Evolutionary conservation across 176 grass and related monocot genomes (phyloP).

Genomic region (Eragrostis nindensis): DNA sequence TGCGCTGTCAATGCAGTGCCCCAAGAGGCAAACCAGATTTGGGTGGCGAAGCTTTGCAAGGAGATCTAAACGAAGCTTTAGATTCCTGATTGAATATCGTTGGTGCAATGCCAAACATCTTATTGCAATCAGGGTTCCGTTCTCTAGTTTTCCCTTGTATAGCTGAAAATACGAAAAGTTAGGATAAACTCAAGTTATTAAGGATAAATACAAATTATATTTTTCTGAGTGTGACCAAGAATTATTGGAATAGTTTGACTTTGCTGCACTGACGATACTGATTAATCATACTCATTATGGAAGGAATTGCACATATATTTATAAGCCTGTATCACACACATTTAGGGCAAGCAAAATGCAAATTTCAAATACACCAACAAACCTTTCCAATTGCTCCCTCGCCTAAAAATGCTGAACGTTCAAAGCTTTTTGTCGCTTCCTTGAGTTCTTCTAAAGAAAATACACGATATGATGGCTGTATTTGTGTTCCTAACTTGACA

Average conservation of each 20-base stretch:
- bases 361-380: slow-evolving; percentile 26
- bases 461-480: slow-evolving; percentile 61
- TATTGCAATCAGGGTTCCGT: slow-evolving; percentile 81
- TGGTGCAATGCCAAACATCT: slow-evolving; percentile 89
- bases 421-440: slow-evolving; percentile 88
- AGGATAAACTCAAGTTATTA: neutral
- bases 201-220: slow-evolving; percentile 15
- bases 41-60: slow-evolving; percentile 92
- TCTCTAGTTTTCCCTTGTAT: slow-evolving; percentile 92
- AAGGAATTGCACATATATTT: slow-evolving; percentile 24
- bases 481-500: slow-evolving; percentile 82
- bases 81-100: slow-evolving; percentile 85
- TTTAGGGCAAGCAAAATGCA: neutral
- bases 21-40: slow-evolving; percentile 91
- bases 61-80: slow-evolving; percentile 95
- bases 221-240: neutral
- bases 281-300: slow-evolving; percentile 13
- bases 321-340: neutral
- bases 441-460: slow-evolving; percentile 97
- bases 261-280: neutral
- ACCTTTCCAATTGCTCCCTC: slow-evolving; percentile 99
- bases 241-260: neutral
- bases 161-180: slow-evolving; percentile 67
- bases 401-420: slow-evolving; percentile 70
- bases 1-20: slow-evolving; percentile 78